These are phyloP conservation scores for Ophiocordyceps robertsii DNA, from an alignment of 2,329 filamentous ascomycete species.

Conservation along the genomic window DNA sequence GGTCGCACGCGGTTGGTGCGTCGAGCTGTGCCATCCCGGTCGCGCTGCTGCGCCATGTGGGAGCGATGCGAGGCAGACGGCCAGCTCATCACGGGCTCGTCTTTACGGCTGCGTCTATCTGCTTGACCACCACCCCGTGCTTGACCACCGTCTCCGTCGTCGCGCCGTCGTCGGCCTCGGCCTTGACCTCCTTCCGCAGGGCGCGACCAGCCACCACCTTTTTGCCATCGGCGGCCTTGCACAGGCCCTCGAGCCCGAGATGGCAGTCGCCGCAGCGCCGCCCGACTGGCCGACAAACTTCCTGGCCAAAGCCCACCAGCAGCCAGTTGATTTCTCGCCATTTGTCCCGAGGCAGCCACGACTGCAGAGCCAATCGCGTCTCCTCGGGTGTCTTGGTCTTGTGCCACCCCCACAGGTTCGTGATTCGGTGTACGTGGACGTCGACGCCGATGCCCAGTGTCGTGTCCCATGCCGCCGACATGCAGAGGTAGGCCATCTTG, in stretches of 20 bases:
- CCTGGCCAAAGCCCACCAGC: constrained; percentile 80
- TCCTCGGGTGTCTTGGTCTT: constrained; percentile 70
- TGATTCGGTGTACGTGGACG: constrained; percentile 89
- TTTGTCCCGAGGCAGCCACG: constrained; percentile 69
- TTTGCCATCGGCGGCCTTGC: constrained; percentile 54
- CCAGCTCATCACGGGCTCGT: background rate
- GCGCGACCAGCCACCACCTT: constrained; percentile 47
- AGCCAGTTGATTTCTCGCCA: constrained; percentile 92
- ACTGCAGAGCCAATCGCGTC: constrained; percentile 60
- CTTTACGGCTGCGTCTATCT: background rate
- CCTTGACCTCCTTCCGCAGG: constrained; percentile 16
- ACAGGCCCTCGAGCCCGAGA: constrained; percentile 62
- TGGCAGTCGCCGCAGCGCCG: constrained; percentile 77
- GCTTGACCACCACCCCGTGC: background rate
- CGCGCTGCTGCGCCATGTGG: background rate
- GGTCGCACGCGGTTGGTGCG: background rate
- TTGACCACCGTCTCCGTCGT: constrained; percentile 15
- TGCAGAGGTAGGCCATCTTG: constrained; percentile 87
- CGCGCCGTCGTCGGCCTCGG: constrained; percentile 8
- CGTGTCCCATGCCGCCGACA: constrained; percentile 55
- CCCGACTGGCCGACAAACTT: constrained; percentile 68
- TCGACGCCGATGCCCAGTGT: constrained; percentile 79
- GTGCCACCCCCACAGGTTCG: constrained; percentile 89
- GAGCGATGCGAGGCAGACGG: background rate
- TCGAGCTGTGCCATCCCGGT: background rate